Percentiles rank a stretch among this genome's conserved stretches.
Evolutionary conservation across 2,329 filamentous ascomycete species (phyloP).

Genomic region (Teratosphaeriaceae sp.): DNA sequence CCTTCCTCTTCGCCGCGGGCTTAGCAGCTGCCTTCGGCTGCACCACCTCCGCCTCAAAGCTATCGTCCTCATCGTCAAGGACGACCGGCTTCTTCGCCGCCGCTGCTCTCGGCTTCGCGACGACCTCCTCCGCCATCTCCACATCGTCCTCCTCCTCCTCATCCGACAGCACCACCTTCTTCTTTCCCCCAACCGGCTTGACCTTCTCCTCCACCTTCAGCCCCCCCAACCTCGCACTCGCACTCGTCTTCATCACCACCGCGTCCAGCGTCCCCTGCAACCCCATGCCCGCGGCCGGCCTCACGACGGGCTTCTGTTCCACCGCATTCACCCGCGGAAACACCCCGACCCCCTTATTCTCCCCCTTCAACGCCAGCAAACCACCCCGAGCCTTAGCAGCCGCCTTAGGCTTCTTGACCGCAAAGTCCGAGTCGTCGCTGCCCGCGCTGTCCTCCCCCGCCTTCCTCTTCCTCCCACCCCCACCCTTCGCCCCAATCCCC

Average conservation of each 20-base stretch:
- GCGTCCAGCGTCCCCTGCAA: constrained; percentile 25
- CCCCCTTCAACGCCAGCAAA: too few species aligned
- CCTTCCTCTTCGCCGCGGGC: too few species aligned
- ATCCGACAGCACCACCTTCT: background rate
- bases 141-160: background rate
- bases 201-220: constrained; percentile 16
- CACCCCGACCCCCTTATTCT: constrained; percentile 36
- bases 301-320: constrained; percentile 30
- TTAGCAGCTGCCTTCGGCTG: too few species aligned
- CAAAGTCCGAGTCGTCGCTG: constrained; percentile 51
- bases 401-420: constrained; percentile 39
- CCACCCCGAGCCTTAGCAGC: too few species aligned
- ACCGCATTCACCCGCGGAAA: constrained; percentile 27
- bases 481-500: constrained; percentile 52
- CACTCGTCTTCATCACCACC: constrained; percentile 28
- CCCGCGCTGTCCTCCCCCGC: constrained; percentile 30
- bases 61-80: too few species aligned
- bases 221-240: constrained; percentile 29
- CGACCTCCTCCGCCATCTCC: too few species aligned
- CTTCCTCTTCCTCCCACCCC: constrained; percentile 49
- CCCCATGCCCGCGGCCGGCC: constrained; percentile 24
- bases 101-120: too few species aligned
- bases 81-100: too few species aligned
- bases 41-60: too few species aligned
- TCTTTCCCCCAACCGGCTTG: constrained; percentile 4